Evolutionary conservation across 805 yeast genomes (phyloP), one percentile per base, ranked within the genome.

Genomic region (Saccharomycopsis synnaedendra): DNA sequence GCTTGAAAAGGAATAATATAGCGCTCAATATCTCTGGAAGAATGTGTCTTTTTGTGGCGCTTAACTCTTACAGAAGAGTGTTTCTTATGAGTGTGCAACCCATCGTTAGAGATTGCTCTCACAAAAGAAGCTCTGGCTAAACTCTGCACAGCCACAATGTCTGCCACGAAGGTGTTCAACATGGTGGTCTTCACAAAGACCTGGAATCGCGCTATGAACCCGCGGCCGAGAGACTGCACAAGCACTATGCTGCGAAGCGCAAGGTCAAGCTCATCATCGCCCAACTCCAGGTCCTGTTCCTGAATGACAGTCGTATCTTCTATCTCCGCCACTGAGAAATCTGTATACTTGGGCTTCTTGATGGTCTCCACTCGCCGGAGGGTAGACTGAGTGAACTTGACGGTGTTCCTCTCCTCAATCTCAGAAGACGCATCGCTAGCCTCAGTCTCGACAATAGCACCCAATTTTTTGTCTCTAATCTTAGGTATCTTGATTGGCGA

Each of bases 141-240:
- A 0, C 81, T 64, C 55, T 77, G 79, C 27, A 82, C 63, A 4
- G 57, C 59, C 2, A 72, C 62, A 27, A 82, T 57, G 27, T 75
- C 77, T 9, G 71, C 74, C 5, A 70, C 70, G 55, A 75, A 77
- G 2, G 85, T 74, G 48, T 71, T 75, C 34, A 84, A 59, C 69
- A 83, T 71, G 47, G 81, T 80, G 49, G 70, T 71, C 55, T 76
- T 75, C 34, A 84, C 82, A 60, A 78, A 79, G 65, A 80, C 67
- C 27, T 66, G 64, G 58, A 80, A 84, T 45, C 96, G 71, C 47
- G 75, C 65, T 39, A 77, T 67, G 0, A 84, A 78, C 19, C 93
- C 95, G 54, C 86, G 68, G 11, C 84, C 72, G 29, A 79, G 63
- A 0, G 93, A 76, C 60, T 88, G 96, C 11, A 88, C 64, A 47